A percentile compares a stretch with the other conserved stretches of the same genome.
phyloP scores from a whole-genome alignment of 1,139 yeast genomes.

The Debaryomycetaceae sp. region DNA sequence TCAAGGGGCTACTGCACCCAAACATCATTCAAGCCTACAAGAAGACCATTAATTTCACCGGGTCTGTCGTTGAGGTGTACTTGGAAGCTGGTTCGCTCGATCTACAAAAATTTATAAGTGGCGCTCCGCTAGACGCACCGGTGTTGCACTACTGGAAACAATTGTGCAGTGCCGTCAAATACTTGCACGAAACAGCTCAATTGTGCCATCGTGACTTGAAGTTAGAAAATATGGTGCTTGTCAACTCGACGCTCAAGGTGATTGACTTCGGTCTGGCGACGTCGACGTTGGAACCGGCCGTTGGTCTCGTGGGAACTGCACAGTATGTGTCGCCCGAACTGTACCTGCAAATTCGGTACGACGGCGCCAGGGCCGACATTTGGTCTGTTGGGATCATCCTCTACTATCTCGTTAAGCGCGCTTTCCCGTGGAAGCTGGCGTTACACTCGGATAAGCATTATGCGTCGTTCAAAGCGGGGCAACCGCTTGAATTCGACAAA shows the following conservation, averaged over 20 bases:
- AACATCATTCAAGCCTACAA: constrained; percentile 30
- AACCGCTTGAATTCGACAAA: not conserved
- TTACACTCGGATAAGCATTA: constrained; percentile 15
- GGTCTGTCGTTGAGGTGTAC: constrained; percentile 19
- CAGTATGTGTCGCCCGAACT: constrained; percentile 48
- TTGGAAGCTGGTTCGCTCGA: constrained; percentile 33
- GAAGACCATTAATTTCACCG: constrained; percentile 19
- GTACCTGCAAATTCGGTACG: constrained; percentile 28
- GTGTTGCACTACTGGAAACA: constrained; percentile 33
- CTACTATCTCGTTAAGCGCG: constrained; percentile 23
- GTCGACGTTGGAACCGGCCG: constrained; percentile 16
- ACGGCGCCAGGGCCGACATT: constrained; percentile 38
- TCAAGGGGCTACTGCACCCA: constrained; percentile 25
- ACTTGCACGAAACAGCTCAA: constrained; percentile 24
- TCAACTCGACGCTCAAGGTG: constrained; percentile 22
- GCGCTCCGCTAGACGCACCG: constrained; percentile 13
- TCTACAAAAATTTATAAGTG: constrained; percentile 15
- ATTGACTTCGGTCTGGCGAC: constrained; percentile 37
- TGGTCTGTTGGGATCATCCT: constrained; percentile 50
- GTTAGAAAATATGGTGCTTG: constrained; percentile 34
- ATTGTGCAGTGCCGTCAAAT: constrained; percentile 25
- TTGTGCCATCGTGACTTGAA: constrained; percentile 43
- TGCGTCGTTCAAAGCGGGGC: not conserved
- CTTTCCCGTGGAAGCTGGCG: constrained; percentile 38
- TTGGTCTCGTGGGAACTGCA: constrained; percentile 50